A percentile compares a stretch with the other conserved stretches of the same genome.
Evolutionary conservation across 2,329 filamentous ascomycete species (phyloP).

Genomic region (Talaromyces albobiverticillius): DNA sequence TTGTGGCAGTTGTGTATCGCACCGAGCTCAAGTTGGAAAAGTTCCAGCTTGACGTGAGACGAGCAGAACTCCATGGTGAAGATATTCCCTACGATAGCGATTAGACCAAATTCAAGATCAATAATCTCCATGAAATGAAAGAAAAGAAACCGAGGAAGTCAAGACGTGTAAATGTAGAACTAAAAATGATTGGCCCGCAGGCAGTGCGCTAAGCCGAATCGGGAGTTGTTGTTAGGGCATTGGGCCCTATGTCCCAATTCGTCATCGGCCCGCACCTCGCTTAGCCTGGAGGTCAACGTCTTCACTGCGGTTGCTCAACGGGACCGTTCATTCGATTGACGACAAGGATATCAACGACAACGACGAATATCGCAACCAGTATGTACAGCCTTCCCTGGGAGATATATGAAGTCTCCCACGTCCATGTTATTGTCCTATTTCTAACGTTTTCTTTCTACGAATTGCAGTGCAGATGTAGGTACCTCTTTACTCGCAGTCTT

Average conservation of each 20-base stretch:
- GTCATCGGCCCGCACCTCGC: conserved; percentile 32
- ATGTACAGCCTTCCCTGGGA: conserved; percentile 26
- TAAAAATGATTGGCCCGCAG: not conserved
- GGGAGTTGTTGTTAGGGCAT: conserved; percentile 34
- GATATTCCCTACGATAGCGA: not conserved
- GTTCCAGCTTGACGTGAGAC: conserved; percentile 35
- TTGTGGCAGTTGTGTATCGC: conserved; percentile 50
- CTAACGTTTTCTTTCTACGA: conserved; percentile 48
- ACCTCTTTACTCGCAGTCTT: conserved; percentile 24
- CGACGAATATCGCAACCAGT: conserved; percentile 47
- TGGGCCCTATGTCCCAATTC: conserved; percentile 28
- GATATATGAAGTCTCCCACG: not conserved
- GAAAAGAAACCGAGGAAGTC: not conserved
- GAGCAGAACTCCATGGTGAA: conserved; percentile 27
- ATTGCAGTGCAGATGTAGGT: conserved; percentile 85
- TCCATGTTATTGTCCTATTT: conserved; percentile 16
- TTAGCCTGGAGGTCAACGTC: conserved; percentile 30
- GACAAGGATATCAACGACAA: conserved; percentile 36
- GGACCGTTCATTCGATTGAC: conserved; percentile 25
- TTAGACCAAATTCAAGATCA: not conserved
- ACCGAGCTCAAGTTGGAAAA: conserved; percentile 47
- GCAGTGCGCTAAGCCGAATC: not conserved
- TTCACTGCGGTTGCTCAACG: conserved; percentile 17
- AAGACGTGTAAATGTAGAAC: not conserved
- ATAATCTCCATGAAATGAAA: not conserved